A percentile compares a stretch with the other conserved stretches of the same genome.
These are phyloP conservation scores for Murraya paniculata DNA, from an alignment of 345 rosid species.

Conservation along the genomic window DNA sequence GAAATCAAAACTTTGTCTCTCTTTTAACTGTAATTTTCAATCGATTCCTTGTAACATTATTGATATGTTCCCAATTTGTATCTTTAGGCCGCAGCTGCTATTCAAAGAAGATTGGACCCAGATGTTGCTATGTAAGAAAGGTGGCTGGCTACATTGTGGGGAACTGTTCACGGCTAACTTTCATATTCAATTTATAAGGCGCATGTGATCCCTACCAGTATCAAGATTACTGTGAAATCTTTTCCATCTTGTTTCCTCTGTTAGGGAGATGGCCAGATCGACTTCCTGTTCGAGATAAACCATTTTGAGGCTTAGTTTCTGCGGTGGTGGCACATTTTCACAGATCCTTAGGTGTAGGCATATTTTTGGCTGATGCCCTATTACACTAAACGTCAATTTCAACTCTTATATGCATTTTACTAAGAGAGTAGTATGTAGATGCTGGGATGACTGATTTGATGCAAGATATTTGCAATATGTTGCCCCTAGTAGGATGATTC, in stretches of 20 bases:
- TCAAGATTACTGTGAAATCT: background rate
- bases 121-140: constrained; percentile 54
- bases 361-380: background rate
- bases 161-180: background rate
- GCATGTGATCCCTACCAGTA: background rate
- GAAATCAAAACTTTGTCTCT: background rate
- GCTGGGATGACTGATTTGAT: background rate
- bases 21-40: background rate
- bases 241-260: background rate
- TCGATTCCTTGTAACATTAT: background rate
- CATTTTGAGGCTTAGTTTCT: background rate
- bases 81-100: constrained; percentile 65
- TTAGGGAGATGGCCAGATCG: background rate
- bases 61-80: background rate
- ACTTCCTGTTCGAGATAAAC: background rate
- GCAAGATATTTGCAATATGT: background rate
- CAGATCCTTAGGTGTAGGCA: background rate
- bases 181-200: background rate
- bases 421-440: background rate
- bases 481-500: background rate
- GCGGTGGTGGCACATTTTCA: background rate
- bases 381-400: background rate
- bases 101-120: constrained; percentile 75
- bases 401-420: background rate
- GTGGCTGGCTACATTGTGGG: background rate